Evolutionary conservation across 306 rosid species (phyloP).

Genomic region (Trichosanthes truncata): DNA sequence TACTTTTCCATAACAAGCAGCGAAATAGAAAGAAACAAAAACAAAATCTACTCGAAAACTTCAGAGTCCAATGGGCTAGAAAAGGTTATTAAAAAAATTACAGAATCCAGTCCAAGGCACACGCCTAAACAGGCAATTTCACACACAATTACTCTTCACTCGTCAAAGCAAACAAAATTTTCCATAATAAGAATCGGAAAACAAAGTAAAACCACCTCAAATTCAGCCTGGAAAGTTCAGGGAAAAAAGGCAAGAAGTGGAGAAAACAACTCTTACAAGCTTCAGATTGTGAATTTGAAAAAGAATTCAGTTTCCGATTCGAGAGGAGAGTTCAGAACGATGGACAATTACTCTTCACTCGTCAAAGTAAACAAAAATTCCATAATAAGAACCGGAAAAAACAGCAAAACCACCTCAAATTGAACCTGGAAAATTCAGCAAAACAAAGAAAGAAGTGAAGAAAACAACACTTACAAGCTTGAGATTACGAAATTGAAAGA

Average conservation of each 20-base stretch:
- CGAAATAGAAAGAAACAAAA: not conserved
- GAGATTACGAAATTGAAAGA: not conserved
- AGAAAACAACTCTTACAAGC: not conserved
- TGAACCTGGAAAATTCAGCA: not conserved
- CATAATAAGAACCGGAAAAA: not conserved
- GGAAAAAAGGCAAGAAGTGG: too few species aligned
- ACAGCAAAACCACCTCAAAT: not conserved
- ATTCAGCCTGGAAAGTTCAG: not conserved
- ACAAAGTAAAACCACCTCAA: not conserved
- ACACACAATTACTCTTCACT: not conserved
- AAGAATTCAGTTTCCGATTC: not conserved
- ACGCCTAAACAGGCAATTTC: not conserved
- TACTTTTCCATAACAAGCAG: slow-evolving; percentile 1
- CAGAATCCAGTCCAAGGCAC: not conserved
- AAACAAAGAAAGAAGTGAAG: not conserved
- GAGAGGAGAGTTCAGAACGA: not conserved
- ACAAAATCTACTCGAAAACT: not conserved
- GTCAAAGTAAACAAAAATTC: not conserved
- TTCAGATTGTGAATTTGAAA: not conserved
- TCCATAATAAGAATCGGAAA: not conserved
- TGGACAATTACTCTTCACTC: not conserved
- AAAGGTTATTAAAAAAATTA: not conserved
- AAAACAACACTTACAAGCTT: not conserved
- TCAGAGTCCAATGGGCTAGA: not conserved
- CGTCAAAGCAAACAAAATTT: not conserved